A percentile compares a stretch with the other conserved stretches of the same genome.
Conservation (phyloP, 805 yeast genomes). For the Teunomyces gatunensis region DNA sequence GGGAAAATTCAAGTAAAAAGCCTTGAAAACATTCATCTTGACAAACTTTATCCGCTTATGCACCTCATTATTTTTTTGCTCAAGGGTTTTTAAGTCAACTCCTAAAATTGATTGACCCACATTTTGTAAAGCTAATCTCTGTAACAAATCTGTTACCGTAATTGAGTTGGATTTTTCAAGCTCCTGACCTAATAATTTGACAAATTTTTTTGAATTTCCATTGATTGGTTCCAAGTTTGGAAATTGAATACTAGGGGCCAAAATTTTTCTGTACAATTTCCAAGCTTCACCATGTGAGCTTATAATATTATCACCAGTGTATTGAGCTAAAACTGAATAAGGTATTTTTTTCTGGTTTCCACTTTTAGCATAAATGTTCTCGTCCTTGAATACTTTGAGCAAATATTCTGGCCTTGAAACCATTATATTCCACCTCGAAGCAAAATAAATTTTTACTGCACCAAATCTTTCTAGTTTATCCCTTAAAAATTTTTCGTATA, state of each 20-base stretch:
- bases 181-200: not conserved
- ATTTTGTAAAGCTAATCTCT: conserved; percentile 47
- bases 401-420: conserved; percentile 49
- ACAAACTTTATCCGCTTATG: conserved; percentile 42
- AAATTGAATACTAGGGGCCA: conserved; percentile 50
- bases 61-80: conserved; percentile 25
- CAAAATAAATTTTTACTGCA: conserved; percentile 59
- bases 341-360: conserved; percentile 62
- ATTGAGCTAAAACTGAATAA: conserved; percentile 49
- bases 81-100: conserved; percentile 42
- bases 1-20: conserved; percentile 56
- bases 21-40: conserved; percentile 53
- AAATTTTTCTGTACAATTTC: conserved; percentile 45
- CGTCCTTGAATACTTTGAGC: conserved; percentile 46
- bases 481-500: conserved; percentile 42
- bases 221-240: conserved; percentile 40
- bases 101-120: conserved; percentile 52
- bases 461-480: conserved; percentile 50
- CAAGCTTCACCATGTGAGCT: conserved; percentile 56
- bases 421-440: conserved; percentile 59
- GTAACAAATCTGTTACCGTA: conserved; percentile 41
- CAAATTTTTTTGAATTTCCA: conserved; percentile 27
- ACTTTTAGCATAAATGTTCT: conserved; percentile 52
- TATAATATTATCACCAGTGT: conserved; percentile 60
- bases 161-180: conserved; percentile 8